Evolutionary conservation across 257 asterid species (phyloP).

Genomic region (Penstemon newberryi): DNA sequence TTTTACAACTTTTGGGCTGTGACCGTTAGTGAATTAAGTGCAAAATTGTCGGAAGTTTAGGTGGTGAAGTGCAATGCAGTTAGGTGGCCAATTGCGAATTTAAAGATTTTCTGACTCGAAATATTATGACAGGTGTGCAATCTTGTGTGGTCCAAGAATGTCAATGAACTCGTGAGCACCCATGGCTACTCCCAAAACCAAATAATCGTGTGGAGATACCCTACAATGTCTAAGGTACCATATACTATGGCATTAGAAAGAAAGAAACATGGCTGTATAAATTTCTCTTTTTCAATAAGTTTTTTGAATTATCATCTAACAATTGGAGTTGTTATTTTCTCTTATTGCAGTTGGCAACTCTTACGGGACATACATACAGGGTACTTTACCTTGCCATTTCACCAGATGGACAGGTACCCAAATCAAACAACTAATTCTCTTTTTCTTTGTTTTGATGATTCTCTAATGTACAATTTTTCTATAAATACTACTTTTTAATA

Average conservation of each 20-base stretch:
- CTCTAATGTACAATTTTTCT: not conserved
- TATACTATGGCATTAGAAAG: slow-evolving; percentile 7
- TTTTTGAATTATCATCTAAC: slow-evolving; percentile 8
- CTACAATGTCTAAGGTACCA: slow-evolving; percentile 87
- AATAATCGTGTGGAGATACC: slow-evolving; percentile 90
- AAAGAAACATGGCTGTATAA: not conserved
- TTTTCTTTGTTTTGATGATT: not conserved
- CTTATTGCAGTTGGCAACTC: slow-evolving; percentile 80
- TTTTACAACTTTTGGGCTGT: too few relatives aligned
- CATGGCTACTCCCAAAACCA: slow-evolving; percentile 97
- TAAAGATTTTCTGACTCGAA: slow-evolving; percentile 24
- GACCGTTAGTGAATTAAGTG: too few relatives aligned
- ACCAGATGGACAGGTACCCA: slow-evolving; percentile 93
- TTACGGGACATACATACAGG: slow-evolving; percentile 88
- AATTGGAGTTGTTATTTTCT: slow-evolving; percentile 9
- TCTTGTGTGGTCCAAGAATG: slow-evolving; percentile 98
- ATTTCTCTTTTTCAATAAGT: not conserved
- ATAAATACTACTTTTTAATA: not conserved
- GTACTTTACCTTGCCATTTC: slow-evolving; percentile 95
- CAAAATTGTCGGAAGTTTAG: too few relatives aligned
- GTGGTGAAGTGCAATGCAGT: too few relatives aligned
- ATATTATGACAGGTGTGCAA: slow-evolving; percentile 79
- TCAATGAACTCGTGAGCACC: slow-evolving; percentile 94
- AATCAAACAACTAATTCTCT: not conserved
- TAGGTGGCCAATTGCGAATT: not conserved